Evolutionary conservation across 78 protist species (phyloP), one percentile per base, ranked within the genome.

Genomic region (Pigoraptor vietnamica): DNA sequence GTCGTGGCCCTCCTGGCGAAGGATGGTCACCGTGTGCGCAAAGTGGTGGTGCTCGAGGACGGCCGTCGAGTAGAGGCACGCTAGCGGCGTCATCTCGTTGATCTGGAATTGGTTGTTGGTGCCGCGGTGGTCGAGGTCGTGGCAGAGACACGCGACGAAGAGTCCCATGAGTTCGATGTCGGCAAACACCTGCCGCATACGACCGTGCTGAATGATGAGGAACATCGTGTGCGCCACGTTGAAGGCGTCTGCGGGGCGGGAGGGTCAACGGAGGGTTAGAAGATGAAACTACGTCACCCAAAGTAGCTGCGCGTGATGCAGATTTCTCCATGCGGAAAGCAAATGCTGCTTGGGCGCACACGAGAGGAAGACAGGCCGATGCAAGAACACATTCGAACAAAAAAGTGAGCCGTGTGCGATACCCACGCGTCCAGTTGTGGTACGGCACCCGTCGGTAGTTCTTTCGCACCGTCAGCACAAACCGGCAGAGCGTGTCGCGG

Each of bases 101-200:
- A 48, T 48, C 14, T 48, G 67, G 14, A 48, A 48, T 14, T 48
- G 10, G 81, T 48, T 48, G 90, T 39, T 88, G 38, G 79, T 88
- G 67, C 90, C 90, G 33, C 90, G 90, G 33, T 88, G 90, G 90
- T 88, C 90, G n/a, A 88, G 21, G 81, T 88, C 90, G 82, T 88
- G 90, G 79, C 90, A 39, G 90, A 48, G 81, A 36, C 40, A 32
- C 33, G 90, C 29, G 2, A 88, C 25, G 2, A 88, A 34, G 37
- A 88, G 79, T 23, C n/a, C 34, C 9, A 39, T 1, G 1, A 37
- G 24, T 36, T 87, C 89, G 37, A 2, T 24, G 24, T 32, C 1
- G 14, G 37, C 81, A 14, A 48, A 48, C 29, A 48, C 67, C 67
- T 48, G 67, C 67, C 67, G 67, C 67, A 48, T 48, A 6, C 67